Base-by-base conservation (phyloP, 2,329 filamentous ascomycete genomes). In the Hypoxylon sp. region DNA sequence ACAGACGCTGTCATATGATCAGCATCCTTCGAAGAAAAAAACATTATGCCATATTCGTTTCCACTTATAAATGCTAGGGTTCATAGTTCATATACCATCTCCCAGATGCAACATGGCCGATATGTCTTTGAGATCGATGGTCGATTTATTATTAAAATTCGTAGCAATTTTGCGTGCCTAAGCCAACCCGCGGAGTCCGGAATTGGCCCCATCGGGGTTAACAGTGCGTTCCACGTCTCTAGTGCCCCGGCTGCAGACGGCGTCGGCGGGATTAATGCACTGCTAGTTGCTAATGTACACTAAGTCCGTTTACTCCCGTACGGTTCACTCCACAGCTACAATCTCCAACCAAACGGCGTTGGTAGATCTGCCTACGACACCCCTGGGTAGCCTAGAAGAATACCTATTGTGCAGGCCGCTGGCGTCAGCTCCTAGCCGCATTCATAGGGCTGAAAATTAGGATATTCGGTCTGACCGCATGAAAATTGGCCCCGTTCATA, bases 291-390 rank as follows among this genome's bases (percentile, higher is more conserved):
- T 50, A 24, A 60, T 13, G 4, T 35, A 14, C 50, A 51, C 35
- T 69, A 69, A 66, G 17, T 66, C 66, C 66, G 66, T 33, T 62
- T 62, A 61, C 46, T 37, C 5, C 55, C 65, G 46, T 31, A 9
- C n/a, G 3, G 17, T 39, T 46, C 24, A 24, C 17, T 47, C 39
- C 31, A 31, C 24, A 9, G 10, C 22, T 24, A 3, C 22, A 39
- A 26, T 22, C 14, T 19, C 22, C 17, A 44, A 17, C 39, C 14
- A n/a, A 8, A 42, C 14, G 37, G 37, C 10, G 24, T 13, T 37
- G 17, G 31, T 33, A 37, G 19, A 53, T 42, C 29, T 17, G 22
- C 51, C 17, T 44, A 31, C 52, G 35, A 44, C 24, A 5, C 14
- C 14, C 39, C 26, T 57, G 29, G 14, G 35, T 14, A 61, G 50